A percentile compares a stretch with the other conserved stretches of the same genome.
Evolutionary conservation across 1,284 basidiomycete species (phyloP).

Genomic region (Tilletia indica): DNA sequence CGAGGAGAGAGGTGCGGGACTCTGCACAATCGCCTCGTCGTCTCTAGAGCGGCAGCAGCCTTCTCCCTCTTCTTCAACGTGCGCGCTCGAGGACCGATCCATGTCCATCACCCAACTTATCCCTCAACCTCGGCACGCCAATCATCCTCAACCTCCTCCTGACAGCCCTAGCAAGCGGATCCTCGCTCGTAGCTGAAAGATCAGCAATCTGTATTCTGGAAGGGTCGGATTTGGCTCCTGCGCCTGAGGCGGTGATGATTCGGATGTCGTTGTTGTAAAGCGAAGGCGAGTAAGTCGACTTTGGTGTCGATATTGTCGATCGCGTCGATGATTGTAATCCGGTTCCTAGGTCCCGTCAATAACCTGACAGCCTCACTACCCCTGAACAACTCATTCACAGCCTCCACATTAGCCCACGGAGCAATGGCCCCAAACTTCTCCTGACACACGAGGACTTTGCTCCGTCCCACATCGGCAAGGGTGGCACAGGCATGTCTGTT

Average conservation of each 20-base stretch:
- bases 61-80: conserved; percentile 26
- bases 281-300: conserved; percentile 54
- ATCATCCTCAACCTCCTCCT: conserved; percentile 69
- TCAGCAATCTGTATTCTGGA: conserved; percentile 91
- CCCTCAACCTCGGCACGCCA: conserved; percentile 39
- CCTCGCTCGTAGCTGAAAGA: conserved; percentile 88
- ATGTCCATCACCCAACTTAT: background rate
- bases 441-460: conserved; percentile 83
- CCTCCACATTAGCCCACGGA: conserved; percentile 66
- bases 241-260: conserved; percentile 89
- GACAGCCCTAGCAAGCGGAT: conserved; percentile 88
- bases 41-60: background rate
- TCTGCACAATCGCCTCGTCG: background rate
- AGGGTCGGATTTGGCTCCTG: conserved; percentile 92
- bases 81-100: background rate
- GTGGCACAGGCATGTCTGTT: conserved; percentile 79
- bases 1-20: background rate
- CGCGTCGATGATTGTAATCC: conserved; percentile 52
- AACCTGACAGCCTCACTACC: conserved; percentile 37
- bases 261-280: conserved; percentile 45
- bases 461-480: conserved; percentile 84
- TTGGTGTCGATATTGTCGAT: conserved; percentile 97
- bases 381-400: conserved; percentile 45
- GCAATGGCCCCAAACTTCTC: conserved; percentile 70
- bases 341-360: conserved; percentile 25